phyloP scores from a whole-genome alignment of 2,329 filamentous ascomycete genomes.

The Alternaria triticimaculans region DNA sequence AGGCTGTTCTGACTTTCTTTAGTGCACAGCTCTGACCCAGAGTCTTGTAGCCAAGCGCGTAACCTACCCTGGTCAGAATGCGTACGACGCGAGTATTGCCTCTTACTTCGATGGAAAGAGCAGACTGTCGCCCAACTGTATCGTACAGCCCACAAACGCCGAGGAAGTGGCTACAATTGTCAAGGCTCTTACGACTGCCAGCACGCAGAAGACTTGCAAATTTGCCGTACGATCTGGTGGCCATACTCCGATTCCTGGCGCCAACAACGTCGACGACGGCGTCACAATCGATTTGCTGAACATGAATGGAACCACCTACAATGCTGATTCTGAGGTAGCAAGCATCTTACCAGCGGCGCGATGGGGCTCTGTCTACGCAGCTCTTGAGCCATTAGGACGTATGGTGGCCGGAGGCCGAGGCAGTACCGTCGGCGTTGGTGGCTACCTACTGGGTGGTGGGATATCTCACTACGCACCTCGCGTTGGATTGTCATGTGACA shows the following conservation, averaged over 20 bases:
- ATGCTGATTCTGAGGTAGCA: not conserved
- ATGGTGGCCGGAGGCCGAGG: constrained; percentile 36
- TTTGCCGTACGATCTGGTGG: constrained; percentile 33
- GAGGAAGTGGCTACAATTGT: constrained; percentile 21
- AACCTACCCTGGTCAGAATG: constrained; percentile 3
- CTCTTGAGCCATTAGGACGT: constrained; percentile 29
- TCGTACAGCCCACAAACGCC: constrained; percentile 22
- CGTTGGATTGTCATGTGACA: constrained; percentile 33
- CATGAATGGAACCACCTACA: constrained; percentile 19
- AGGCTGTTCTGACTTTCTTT: not conserved
- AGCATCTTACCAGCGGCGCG: constrained; percentile 18
- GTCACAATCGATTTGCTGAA: constrained; percentile 33
- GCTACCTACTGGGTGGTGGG: constrained; percentile 36
- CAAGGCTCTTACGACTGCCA: constrained; percentile 11
- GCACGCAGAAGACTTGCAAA: not conserved
- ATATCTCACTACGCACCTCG: constrained; percentile 27
- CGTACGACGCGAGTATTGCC: constrained; percentile 2
- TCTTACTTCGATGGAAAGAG: constrained; percentile 8
- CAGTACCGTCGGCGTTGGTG: constrained; percentile 35
- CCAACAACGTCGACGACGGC: constrained; percentile 32
- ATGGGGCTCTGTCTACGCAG: constrained; percentile 25
- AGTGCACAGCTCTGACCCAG: not conserved
- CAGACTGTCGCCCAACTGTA: constrained; percentile 19
- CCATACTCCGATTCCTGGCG: constrained; percentile 29
- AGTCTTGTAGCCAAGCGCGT: not conserved